Conservation (phyloP, 2,329 filamentous ascomycete species). For the Colletotrichum gigasporum region DNA sequence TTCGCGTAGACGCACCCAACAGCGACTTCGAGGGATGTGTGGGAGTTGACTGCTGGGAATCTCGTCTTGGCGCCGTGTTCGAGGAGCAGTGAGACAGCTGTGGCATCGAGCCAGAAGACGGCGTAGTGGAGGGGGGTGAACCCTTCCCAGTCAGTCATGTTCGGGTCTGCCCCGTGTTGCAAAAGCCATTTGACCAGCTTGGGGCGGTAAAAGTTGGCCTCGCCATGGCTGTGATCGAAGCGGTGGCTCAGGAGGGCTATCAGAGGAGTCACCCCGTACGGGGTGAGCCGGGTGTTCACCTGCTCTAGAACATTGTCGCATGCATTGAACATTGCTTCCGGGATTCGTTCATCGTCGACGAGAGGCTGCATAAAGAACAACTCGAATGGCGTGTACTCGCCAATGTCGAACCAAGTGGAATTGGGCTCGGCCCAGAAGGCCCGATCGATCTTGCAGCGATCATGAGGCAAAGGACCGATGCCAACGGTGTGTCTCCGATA, state of each 20-base stretch:
- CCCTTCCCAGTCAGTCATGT: conserved; percentile 6
- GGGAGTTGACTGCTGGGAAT: background rate
- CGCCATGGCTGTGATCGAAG: background rate
- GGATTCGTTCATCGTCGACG: conserved; percentile 7
- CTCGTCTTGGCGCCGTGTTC: background rate
- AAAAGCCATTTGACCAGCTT: conserved; percentile 15
- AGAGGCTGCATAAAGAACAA: conserved; percentile 19
- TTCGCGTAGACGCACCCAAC: background rate
- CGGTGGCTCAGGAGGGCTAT: conserved; percentile 15
- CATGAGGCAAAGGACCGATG: background rate
- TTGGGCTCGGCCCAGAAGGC: background rate
- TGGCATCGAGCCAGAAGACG: conserved; percentile 18
- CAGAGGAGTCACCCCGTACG: background rate
- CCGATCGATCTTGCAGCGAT: background rate
- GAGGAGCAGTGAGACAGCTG: conserved; percentile 1
- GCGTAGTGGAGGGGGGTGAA: conserved; percentile 18
- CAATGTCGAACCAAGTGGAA: background rate
- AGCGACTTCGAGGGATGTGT: background rate
- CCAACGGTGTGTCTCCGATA: background rate
- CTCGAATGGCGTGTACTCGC: conserved; percentile 5
- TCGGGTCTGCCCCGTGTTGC: conserved; percentile 10
- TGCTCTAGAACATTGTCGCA: background rate
- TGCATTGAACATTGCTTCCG: conserved; percentile 1
- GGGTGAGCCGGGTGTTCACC: background rate
- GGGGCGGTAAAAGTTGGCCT: conserved; percentile 11